Conservation (phyloP, 208 protist species). For the Trypanosomatidae sp. region DNA sequence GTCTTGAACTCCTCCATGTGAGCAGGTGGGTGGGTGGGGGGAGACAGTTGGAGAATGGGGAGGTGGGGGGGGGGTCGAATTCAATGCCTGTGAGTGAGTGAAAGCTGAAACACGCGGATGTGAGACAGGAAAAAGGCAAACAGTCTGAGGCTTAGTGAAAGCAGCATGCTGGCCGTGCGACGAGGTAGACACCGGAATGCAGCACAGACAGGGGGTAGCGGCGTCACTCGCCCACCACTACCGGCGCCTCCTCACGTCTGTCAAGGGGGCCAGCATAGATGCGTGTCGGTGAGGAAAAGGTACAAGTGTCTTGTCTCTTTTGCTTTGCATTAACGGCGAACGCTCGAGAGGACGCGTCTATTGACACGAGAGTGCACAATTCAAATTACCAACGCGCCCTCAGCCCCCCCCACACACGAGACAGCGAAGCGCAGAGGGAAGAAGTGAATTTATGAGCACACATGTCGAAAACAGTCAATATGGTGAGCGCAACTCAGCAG, state of each 20-base stretch:
- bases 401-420: too few relatives aligned
- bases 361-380: too few relatives aligned
- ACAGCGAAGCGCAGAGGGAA: too few relatives aligned
- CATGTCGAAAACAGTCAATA: too few relatives aligned
- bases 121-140: background rate
- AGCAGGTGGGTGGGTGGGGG: background rate
- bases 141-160: too few relatives aligned
- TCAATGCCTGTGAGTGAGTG: background rate
- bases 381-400: too few relatives aligned
- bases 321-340: background rate
- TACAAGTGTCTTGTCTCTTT: background rate
- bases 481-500: too few relatives aligned
- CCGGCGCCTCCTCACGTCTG: background rate
- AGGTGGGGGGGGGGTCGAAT: background rate
- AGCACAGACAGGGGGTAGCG: too few relatives aligned
- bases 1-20: conserved; percentile 15
- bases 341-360: background rate
- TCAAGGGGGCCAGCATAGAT: background rate
- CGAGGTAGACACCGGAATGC: too few relatives aligned
- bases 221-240: too few relatives aligned
- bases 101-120: background rate
- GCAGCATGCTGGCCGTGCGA: background rate
- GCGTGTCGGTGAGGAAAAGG: background rate
- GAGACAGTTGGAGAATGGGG: background rate
- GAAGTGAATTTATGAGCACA: too few relatives aligned